A percentile compares a stretch with the other conserved stretches of the same genome.
Evolutionary conservation across 1,284 basidiomycete species (phyloP).

Genomic region (Cryptococcus amylolentus): DNA sequence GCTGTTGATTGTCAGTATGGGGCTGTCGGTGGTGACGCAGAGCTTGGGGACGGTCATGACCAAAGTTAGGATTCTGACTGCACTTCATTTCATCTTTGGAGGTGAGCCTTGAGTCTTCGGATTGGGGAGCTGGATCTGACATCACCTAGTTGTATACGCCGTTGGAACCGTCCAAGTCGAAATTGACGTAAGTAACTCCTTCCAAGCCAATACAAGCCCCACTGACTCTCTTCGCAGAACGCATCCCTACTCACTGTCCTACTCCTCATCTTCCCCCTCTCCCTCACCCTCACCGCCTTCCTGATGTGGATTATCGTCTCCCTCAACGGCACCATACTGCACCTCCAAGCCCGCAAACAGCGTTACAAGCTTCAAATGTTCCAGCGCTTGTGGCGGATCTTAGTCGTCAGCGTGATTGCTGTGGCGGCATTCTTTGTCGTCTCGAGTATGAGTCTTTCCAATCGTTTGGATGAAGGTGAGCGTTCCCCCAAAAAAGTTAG

Average conservation of each 20-base stretch:
- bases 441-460: slow-evolving; percentile 85
- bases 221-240: slow-evolving; percentile 46
- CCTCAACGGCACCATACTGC: slow-evolving; percentile 79
- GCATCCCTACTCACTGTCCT: slow-evolving; percentile 74
- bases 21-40: slow-evolving; percentile 66
- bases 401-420: slow-evolving; percentile 77
- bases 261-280: slow-evolving; percentile 85
- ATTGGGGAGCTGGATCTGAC: slow-evolving; percentile 2
- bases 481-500: neutral
- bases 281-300: slow-evolving; percentile 90
- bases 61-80: slow-evolving; percentile 46
- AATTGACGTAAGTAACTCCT: slow-evolving; percentile 60
- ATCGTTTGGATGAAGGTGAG: slow-evolving; percentile 78
- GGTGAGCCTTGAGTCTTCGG: slow-evolving; percentile 53
- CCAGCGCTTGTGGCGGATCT: slow-evolving; percentile 76
- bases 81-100: slow-evolving; percentile 83
- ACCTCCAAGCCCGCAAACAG: slow-evolving; percentile 79
- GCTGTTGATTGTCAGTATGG: slow-evolving; percentile 83
- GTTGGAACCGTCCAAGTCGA: slow-evolving; percentile 89
- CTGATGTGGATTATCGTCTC: slow-evolving; percentile 91
- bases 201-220: slow-evolving; percentile 7
- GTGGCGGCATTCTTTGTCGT: slow-evolving; percentile 89
- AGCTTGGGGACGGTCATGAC: slow-evolving; percentile 47
- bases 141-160: slow-evolving; percentile 70
- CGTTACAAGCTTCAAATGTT: slow-evolving; percentile 83